phyloP scores from a whole-genome alignment of 2,329 filamentous ascomycete genomes.

The Thermothelomyces thermophilus region DNA sequence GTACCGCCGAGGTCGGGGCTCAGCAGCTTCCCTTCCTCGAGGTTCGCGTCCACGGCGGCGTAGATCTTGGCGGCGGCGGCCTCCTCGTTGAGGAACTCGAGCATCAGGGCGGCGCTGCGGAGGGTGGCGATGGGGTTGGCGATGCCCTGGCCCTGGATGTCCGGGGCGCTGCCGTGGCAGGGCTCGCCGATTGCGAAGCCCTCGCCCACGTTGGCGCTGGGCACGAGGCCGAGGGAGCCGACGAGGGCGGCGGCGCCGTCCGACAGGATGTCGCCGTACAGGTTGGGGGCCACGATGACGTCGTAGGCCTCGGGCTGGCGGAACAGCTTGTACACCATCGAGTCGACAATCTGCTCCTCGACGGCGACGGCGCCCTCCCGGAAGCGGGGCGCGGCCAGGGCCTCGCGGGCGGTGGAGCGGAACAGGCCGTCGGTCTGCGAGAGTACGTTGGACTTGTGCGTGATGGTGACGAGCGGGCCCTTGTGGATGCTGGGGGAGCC shows the following conservation, averaged over 20 bases:
- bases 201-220: slow-evolving; percentile 90
- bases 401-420: slow-evolving; percentile 68
- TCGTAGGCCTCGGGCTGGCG: slow-evolving; percentile 92
- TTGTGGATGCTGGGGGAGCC: slow-evolving; percentile 55
- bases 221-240: slow-evolving; percentile 84
- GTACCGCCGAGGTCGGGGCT: slow-evolving; percentile 87
- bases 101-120: slow-evolving; percentile 84
- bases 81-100: slow-evolving; percentile 89
- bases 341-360: slow-evolving; percentile 98
- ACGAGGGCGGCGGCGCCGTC: slow-evolving; percentile 93
- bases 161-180: slow-evolving; percentile 91
- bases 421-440: slow-evolving; percentile 96
- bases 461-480: slow-evolving; percentile 80
- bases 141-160: slow-evolving; percentile 88
- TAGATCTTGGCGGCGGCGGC: slow-evolving; percentile 85
- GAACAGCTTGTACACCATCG: slow-evolving; percentile 99
- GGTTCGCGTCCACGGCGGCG: slow-evolving; percentile 80
- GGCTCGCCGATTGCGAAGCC: slow-evolving; percentile 95
- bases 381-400: slow-evolving; percentile 61
- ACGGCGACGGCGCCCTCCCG: slow-evolving; percentile 48
- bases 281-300: slow-evolving; percentile 93
- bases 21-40: slow-evolving; percentile 74
- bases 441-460: slow-evolving; percentile 96
- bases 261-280: slow-evolving; percentile 95
- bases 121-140: slow-evolving; percentile 96